Base-by-base conservation (phyloP, 2,329 filamentous ascomycete species). In the Talaromyces verruculosus region DNA sequence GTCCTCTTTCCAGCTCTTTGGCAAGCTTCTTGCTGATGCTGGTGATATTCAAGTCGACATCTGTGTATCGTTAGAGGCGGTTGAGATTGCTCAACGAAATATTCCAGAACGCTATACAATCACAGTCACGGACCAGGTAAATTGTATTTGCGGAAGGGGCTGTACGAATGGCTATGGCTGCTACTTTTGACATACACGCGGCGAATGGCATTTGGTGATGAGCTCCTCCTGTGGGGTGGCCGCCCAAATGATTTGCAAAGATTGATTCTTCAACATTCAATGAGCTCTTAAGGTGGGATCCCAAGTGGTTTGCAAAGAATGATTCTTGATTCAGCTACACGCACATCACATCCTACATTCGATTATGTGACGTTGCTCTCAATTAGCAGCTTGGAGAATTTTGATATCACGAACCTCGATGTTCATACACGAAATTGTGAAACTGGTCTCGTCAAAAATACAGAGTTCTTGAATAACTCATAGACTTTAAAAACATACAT, bases 401-500 rank as follows among this genome's bases (percentile, higher is more conserved):
- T 33, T 33, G 47, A 17, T 25, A 25, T 49, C 19, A 17, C 10
- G 47, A 51, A 17, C 13, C 10, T 51, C 15, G 15, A 30, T 30
- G 4, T 10, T 53, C 49, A n/a, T 33, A 13, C 15, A 33, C 22
- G 47, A 51, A 51, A 7, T 51, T 28, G 15, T 2, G 25, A 15
- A 53, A 2, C 10, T 35, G 15, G 30, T 37, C 30, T 19, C 13
- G 10, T 55, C 30, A 57, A 37, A 43, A 10, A 41, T 33, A n/a
- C 28, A 55, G 17, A 62, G 13, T 41, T 25, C 2, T 47, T 28
- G n/a, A 28, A 19, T 39, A 63, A 25, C 1, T 19, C 19, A 33
- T 63, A 63, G 28, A 19, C 25, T 63, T 19, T 30, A 55, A 51
- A 49, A 13, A 17, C 5, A 63, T 43, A 63, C 47, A 55, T 43